A percentile compares a stretch with the other conserved stretches of the same genome.
Conservation (phyloP, 208 protist genomes). For the Strigomonas culicis region DNA sequence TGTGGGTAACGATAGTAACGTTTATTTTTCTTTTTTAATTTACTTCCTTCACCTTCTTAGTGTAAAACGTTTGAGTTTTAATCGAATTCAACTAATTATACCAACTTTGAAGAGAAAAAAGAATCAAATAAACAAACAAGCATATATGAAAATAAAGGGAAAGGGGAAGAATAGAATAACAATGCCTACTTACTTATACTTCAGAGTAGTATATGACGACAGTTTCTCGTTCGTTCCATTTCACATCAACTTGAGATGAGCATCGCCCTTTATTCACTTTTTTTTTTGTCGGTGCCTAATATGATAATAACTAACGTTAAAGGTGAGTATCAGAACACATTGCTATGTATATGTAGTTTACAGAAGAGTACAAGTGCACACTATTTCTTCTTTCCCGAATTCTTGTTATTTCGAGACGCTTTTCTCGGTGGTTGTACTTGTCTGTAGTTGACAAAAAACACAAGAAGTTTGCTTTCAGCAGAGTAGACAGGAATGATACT, state of each 20-base stretch:
- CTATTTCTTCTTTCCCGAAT: conserved; percentile 1
- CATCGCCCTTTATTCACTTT: no score
- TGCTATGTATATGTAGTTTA: not conserved
- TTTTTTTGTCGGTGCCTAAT: no score
- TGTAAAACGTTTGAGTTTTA: not conserved
- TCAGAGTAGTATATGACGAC: no score
- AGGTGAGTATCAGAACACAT: no score
- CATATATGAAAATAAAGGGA: not conserved
- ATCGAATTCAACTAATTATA: not conserved
- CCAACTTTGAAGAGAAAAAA: not conserved
- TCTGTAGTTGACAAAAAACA: conserved; percentile 47
- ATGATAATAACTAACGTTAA: no score
- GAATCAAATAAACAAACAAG: not conserved
- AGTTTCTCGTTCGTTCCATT: no score
- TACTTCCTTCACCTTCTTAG: no score
- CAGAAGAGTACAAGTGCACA: conserved; percentile 9
- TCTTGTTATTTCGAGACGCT: conserved; percentile 18
- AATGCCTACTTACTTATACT: no score
- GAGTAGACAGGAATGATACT: not conserved
- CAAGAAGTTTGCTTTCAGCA: conserved; percentile 9
- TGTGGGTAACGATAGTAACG: not conserved
- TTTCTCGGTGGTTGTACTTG: conserved; percentile 24
- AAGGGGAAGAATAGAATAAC: no score
- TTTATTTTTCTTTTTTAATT: no score
- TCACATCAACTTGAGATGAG: no score